Conservation (phyloP, 495 filamentous ascomycete species). For the Cairneyella variabilis region DNA sequence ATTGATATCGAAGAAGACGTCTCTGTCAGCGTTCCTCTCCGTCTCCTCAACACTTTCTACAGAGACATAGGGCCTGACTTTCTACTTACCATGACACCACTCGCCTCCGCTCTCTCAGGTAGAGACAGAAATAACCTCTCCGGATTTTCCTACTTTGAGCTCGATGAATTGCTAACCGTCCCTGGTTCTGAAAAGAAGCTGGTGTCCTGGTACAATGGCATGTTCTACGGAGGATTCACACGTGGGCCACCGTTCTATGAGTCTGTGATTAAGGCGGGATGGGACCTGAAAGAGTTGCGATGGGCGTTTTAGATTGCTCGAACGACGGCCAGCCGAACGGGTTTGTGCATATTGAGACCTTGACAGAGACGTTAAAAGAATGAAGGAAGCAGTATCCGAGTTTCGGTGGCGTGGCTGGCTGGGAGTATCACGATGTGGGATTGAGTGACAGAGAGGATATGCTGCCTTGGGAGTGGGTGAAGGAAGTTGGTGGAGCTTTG, state of each 20-base stretch:
- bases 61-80: conserved; percentile 40
- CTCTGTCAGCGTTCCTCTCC: conserved; percentile 25
- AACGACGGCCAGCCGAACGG: conserved; percentile 31
- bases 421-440: conserved; percentile 42
- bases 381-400: conserved; percentile 23
- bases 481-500: conserved; percentile 15
- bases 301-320: conserved; percentile 37
- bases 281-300: conserved; percentile 34
- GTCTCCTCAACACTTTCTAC: conserved; percentile 35
- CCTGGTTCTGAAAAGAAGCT: conserved; percentile 25
- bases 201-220: conserved; percentile 37
- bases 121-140: conserved; percentile 32
- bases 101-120: conserved; percentile 36
- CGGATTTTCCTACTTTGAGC: conserved; percentile 37
- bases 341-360: conserved; percentile 23
- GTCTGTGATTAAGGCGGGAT: conserved; percentile 33
- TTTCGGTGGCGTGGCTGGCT: conserved; percentile 45
- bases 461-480: conserved; percentile 31
- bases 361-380: conserved; percentile 22
- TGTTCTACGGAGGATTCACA: conserved; percentile 43
- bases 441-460: conserved; percentile 17
- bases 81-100: conserved; percentile 39
- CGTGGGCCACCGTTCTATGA: conserved; percentile 31
- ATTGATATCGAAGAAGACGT: conserved; percentile 42
- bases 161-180: conserved; percentile 30